Evolutionary conservation across 106 monocot species (phyloP).

Genomic region (Phalaenopsis aphrodite): DNA sequence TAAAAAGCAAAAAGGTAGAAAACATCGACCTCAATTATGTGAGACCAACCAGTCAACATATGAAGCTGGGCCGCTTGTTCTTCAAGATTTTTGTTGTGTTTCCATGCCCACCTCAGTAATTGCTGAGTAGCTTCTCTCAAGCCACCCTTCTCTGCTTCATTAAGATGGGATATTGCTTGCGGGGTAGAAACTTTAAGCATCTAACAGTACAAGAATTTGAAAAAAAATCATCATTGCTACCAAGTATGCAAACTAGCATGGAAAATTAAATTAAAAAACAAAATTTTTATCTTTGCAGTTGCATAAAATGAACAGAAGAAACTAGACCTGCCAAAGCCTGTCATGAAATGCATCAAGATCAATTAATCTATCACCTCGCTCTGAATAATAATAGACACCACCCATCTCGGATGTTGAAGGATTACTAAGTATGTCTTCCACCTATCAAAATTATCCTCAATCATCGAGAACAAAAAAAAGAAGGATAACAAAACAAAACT

Average conservation of each 20-base stretch:
- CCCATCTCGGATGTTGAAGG: slow-evolving; percentile 60
- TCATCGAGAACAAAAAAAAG: slow-evolving; percentile 2
- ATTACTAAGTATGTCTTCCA: slow-evolving; percentile 72
- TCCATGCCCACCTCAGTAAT: slow-evolving; percentile 87
- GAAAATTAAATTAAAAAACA: not conserved
- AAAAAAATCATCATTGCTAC: not conserved
- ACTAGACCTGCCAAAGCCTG: slow-evolving; percentile 64
- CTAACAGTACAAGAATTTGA: slow-evolving; percentile 20
- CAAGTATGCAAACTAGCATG: not conserved
- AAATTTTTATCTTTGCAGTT: not conserved
- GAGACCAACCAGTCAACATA: slow-evolving; percentile 92
- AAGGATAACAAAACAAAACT: not conserved
- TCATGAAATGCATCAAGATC: slow-evolving; percentile 84
- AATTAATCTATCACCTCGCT: slow-evolving; percentile 83
- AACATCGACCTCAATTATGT: slow-evolving; percentile 64
- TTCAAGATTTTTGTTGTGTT: slow-evolving; percentile 89
- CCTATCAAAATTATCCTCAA: slow-evolving; percentile 28
- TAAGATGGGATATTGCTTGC: slow-evolving; percentile 29
- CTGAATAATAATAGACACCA: slow-evolving; percentile 87
- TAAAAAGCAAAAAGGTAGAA: not conserved
- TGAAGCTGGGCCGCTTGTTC: slow-evolving; percentile 95
- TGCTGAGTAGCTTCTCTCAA: slow-evolving; percentile 60
- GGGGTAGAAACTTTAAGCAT: slow-evolving; percentile 24
- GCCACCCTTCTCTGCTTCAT: slow-evolving; percentile 40
- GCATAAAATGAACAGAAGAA: slow-evolving; percentile 2